phyloP scores from a whole-genome alignment of 139 green algal species.

The Ulvella scutata region DNA sequence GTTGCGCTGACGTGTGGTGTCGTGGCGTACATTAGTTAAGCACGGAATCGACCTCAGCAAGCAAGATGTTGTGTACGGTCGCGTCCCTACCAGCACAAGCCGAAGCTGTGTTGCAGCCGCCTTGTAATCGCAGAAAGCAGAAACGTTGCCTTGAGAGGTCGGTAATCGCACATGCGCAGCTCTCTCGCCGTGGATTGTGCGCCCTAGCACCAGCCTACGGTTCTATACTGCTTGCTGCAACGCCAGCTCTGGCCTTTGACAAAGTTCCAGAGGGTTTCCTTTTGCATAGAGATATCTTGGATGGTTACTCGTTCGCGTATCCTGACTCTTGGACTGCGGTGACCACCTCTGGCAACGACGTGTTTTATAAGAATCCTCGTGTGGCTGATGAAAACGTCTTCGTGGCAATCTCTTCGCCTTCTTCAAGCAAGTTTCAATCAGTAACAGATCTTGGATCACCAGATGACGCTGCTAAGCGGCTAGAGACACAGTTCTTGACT shows the following conservation, averaged over 20 bases:
- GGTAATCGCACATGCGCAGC: background rate
- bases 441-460: conserved; percentile 71
- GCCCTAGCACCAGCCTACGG: no score
- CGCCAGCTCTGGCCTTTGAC: conserved; percentile 10
- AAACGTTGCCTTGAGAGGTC: background rate
- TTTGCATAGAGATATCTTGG: conserved; percentile 51
- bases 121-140: no score
- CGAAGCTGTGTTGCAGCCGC: no score
- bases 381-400: conserved; percentile 84
- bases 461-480: conserved; percentile 40
- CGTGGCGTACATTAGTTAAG: no score
- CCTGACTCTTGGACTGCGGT: conserved; percentile 56
- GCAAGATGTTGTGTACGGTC: no score
- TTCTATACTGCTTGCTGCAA: background rate
- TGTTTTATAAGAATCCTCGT: conserved; percentile 71
- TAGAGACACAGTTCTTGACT: conserved; percentile 59
- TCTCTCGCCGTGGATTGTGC: background rate
- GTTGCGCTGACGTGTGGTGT: no score
- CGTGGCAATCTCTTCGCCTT: conserved; percentile 80
- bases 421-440: conserved; percentile 35
- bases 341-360: conserved; percentile 70
- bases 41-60: no score
- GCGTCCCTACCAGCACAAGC: no score
- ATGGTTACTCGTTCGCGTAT: conserved; percentile 74
- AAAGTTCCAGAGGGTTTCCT: conserved; percentile 30